Conservation (phyloP, 2,329 filamentous ascomycete genomes). For the Chaetomiaceae sp. region DNA sequence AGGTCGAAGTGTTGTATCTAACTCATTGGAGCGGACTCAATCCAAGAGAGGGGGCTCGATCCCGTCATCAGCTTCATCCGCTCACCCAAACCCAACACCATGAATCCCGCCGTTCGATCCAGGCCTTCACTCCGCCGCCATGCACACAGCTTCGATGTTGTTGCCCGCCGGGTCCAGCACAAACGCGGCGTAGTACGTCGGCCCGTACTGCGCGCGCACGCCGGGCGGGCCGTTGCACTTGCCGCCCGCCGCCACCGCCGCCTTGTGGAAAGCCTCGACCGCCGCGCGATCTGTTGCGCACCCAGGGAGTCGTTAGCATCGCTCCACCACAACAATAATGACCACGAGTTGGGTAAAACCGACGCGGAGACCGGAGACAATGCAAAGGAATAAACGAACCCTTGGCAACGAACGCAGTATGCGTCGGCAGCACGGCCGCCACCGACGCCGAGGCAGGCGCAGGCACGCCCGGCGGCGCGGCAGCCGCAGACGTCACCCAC, state of each 20-base stretch:
- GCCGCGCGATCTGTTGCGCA: constrained; percentile 34
- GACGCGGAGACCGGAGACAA: not conserved
- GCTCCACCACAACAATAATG: not conserved
- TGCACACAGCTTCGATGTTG: constrained; percentile 40
- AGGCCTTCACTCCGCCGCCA: too few species aligned
- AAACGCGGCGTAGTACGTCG: constrained; percentile 46
- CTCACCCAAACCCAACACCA: too few species aligned
- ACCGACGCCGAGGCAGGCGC: too few species aligned
- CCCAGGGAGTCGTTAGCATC: too few species aligned
- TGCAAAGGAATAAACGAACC: constrained; percentile 23
- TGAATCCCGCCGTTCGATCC: too few species aligned
- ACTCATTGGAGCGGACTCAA: too few species aligned
- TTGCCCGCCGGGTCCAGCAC: constrained; percentile 45
- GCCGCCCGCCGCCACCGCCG: constrained; percentile 38
- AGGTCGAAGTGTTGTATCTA: too few species aligned
- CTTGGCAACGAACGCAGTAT: constrained; percentile 30
- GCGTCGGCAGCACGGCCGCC: constrained; percentile 12
- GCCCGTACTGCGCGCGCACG: constrained; percentile 36
- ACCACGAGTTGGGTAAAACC: not conserved
- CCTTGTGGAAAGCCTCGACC: constrained; percentile 42
- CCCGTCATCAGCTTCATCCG: too few species aligned
- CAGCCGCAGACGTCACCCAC: constrained; percentile 21
- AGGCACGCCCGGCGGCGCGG: too few species aligned
- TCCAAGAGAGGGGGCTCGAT: too few species aligned
- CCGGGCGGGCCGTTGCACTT: constrained; percentile 46